These are phyloP conservation scores for Megacollybia platyphylla DNA, from an alignment of 1,284 basidiomycete genomes.

Conservation along the genomic window DNA sequence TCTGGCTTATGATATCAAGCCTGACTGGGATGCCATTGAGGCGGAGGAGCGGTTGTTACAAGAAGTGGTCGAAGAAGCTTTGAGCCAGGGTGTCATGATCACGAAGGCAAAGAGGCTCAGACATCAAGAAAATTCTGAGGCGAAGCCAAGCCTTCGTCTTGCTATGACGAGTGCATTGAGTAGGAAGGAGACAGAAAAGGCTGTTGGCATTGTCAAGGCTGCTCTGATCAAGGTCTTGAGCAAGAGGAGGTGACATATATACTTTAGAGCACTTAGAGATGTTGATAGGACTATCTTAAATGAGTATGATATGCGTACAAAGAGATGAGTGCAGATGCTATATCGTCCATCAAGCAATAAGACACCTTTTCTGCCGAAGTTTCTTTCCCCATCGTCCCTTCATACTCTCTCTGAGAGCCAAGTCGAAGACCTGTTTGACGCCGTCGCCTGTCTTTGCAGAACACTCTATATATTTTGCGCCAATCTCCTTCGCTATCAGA, in stretches of 20 bases:
- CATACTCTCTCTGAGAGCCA: neutral
- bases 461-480: slow-evolving; percentile 1
- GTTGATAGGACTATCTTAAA: no score
- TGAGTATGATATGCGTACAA: no score
- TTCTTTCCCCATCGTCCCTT: neutral
- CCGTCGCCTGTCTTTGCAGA: neutral
- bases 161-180: slow-evolving; percentile 68
- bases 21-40: slow-evolving; percentile 40
- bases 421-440: neutral
- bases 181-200: slow-evolving; percentile 89
- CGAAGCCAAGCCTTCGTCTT: slow-evolving; percentile 81
- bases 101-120: slow-evolving; percentile 73
- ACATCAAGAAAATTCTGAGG: slow-evolving; percentile 75
- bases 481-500: neutral
- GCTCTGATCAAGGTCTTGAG: slow-evolving; percentile 62
- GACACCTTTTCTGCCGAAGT: no score
- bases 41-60: slow-evolving; percentile 73
- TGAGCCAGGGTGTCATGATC: slow-evolving; percentile 70
- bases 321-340: no score
- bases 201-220: slow-evolving; percentile 62
- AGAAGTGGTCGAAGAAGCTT: slow-evolving; percentile 77
- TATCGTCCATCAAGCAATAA: no score
- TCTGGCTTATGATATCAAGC: slow-evolving; percentile 20
- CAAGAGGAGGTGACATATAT: slow-evolving; percentile 21
- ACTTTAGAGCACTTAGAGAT: no score